A percentile compares a stretch with the other conserved stretches of the same genome.
phyloP scores from a whole-genome alignment of 805 yeast species.

The Metschnikowia matae region DNA sequence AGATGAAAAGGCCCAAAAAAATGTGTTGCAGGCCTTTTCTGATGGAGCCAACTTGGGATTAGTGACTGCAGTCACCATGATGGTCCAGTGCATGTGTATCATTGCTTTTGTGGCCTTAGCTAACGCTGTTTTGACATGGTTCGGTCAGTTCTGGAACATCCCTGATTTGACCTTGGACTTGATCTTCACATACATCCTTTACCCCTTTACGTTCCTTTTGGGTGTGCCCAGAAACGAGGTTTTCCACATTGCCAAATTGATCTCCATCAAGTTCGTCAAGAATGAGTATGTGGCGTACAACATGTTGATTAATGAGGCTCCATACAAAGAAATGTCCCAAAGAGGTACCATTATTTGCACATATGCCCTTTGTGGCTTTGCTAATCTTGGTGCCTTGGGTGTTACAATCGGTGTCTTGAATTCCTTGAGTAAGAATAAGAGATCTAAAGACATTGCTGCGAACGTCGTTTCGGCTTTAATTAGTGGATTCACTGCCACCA shows the following conservation, averaged over 20 bases:
- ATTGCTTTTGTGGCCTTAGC: conserved; percentile 55
- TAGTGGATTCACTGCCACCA: conserved; percentile 51
- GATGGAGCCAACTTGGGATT: conserved; percentile 58
- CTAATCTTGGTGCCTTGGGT: conserved; percentile 60
- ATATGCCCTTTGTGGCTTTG: conserved; percentile 60
- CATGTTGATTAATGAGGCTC: conserved; percentile 37
- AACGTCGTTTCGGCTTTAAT: conserved; percentile 47
- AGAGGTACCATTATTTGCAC: conserved; percentile 56
- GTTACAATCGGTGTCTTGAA: conserved; percentile 58
- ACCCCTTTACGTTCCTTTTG: conserved; percentile 56
- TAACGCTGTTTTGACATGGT: conserved; percentile 56
- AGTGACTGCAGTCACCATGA: conserved; percentile 51
- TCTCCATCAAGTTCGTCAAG: conserved; percentile 56
- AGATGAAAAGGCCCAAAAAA: conserved; percentile 35
- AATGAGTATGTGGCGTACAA: conserved; percentile 57
- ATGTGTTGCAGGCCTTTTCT: conserved; percentile 55
- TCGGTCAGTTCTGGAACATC: conserved; percentile 61
- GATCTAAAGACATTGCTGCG: conserved; percentile 44
- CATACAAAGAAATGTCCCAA: conserved; percentile 43
- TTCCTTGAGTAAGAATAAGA: conserved; percentile 48
- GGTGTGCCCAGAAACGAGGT: conserved; percentile 46
- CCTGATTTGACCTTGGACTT: conserved; percentile 47
- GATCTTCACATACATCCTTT: conserved; percentile 54
- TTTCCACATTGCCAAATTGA: conserved; percentile 46
- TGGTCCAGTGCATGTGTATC: conserved; percentile 57